Evolutionary conservation across 371 early-diverging fungal genomes (phyloP).

Genomic region (Chytridium lagenaria): DNA sequence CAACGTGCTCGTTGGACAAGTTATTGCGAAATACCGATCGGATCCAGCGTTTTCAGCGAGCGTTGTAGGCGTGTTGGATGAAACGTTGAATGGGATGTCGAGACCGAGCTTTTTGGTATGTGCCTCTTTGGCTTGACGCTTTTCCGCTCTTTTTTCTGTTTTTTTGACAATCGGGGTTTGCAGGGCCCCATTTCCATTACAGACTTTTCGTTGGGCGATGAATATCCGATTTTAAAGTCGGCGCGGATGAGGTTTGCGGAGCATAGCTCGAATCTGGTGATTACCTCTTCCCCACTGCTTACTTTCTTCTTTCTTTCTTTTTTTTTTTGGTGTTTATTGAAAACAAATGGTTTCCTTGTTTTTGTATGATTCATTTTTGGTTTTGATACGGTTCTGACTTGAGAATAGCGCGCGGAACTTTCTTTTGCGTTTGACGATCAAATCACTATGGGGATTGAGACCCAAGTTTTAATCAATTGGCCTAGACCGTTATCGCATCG

Average conservation of each 20-base stretch:
- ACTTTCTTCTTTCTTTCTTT: background rate
- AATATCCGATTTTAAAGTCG: conserved; percentile 80
- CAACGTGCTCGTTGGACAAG: conserved; percentile 87
- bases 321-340: background rate
- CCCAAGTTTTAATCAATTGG: conserved; percentile 89
- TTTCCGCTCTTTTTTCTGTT: too few species aligned
- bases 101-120: conserved; percentile 81
- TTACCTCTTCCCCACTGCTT: background rate
- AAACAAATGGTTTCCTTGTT: too few species aligned
- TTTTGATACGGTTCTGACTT: too few species aligned
- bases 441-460: conserved; percentile 55
- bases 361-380: too few species aligned
- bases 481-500: conserved; percentile 85
- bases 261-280: conserved; percentile 73
- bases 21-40: conserved; percentile 79
- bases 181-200: conserved; percentile 87
- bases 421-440: conserved; percentile 75
- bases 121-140: too few species aligned
- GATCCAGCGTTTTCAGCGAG: conserved; percentile 79
- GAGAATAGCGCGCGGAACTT: conserved; percentile 76
- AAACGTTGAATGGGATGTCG: conserved; percentile 78
- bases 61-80: conserved; percentile 75
- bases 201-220: conserved; percentile 86
- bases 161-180: background rate
- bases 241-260: conserved; percentile 75